Base-by-base conservation (phyloP, 2,329 filamentous ascomycete genomes). In the Fusarium newnesense region DNA sequence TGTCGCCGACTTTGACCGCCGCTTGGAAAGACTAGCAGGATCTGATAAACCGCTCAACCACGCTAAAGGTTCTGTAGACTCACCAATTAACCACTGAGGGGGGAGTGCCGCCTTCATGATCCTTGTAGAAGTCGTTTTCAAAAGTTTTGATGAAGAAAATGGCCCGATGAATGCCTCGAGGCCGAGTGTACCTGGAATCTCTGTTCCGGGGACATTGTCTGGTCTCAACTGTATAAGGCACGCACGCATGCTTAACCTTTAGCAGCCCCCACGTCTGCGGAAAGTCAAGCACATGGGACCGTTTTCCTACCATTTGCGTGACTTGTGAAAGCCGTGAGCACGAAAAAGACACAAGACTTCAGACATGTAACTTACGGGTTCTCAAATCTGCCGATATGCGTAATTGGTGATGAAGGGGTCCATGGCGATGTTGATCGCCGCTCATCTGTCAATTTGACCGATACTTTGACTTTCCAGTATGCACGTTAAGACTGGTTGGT, bases 21-120 rank as follows among this genome's bases (percentile, higher is more conserved):
- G 57, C 70, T 58, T 50, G 30, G 40, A 36, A 32, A 26, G 26
- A 15, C 49, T 56, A 60, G 63, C 36, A 49, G 40, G 71, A 74
- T 74, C 71, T 72, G 71, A 74, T 74, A 74, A 74, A 72, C 49
- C 71, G 24, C 71, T 61, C 71, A 72, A 43, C 34, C 7, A 60
- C 53, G 58, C 54, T 57, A 59, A 36, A 18, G 24, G 43, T 42
- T 34, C 39, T 16, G 37, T 43, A 18, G n/a, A 13, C 40, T 36
- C 58, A 30, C 28, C 26, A 54, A 56, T 46, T 46, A 15, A 42
- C 36, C 42, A 56, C 37, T 39, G 32, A 28, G 28, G 19, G 53
- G 30, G 26, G 37, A 30, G 28, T 19, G 15, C 32, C 21, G 36
- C 28, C n/a, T 24, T 24, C 26, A 15, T 52, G 24, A 54, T 24